Evolutionary conservation across 2,329 filamentous ascomycete genomes (phyloP), one percentile per base, ranked within the genome.

Genomic region (Zarea fungicola): DNA sequence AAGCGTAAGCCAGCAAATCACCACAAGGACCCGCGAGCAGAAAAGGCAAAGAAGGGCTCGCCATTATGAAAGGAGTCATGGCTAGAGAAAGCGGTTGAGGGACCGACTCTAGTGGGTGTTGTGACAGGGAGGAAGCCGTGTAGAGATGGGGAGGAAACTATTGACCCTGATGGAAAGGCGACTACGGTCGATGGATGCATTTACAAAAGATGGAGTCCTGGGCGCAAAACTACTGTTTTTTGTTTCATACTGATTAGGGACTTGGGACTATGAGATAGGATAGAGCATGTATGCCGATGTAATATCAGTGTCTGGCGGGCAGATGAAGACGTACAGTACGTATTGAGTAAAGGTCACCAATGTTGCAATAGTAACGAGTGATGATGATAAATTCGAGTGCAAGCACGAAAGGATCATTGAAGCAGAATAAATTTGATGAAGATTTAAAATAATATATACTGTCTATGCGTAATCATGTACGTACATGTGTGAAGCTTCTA

Each of bases 381-480:
- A n/a, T n/a, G n/a, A n/a, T n/a, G n/a, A n/a, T n/a, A n/a, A n/a
- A n/a, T n/a, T n/a, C n/a, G n/a, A n/a, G n/a, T n/a, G n/a, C n/a
- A n/a, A n/a, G n/a, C n/a, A n/a, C n/a, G n/a, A n/a, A n/a, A n/a
- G n/a, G n/a, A n/a, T n/a, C n/a, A n/a, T n/a, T n/a, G n/a, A n/a
- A n/a, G n/a, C n/a, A n/a, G n/a, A n/a, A n/a, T n/a, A n/a, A n/a
- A n/a, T n/a, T n/a, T n/a, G n/a, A n/a, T n/a, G n/a, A n/a, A n/a
- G 11, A 11, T 42, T 22, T 5, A 25, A 41, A 41, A 28, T 48
- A 48, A 41, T 26, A 48, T 48, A 48, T 48, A 48, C 35, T 41
- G 19, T 48, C 36, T 48, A 48, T 35, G 32, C 23, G 37, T 47
- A 45, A 43, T 37, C 46, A 36, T 48, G 11, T 13, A 18, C n/a